Conservation (phyloP, 177 flowering plant genomes). For the Vitis hybrid region DNA sequence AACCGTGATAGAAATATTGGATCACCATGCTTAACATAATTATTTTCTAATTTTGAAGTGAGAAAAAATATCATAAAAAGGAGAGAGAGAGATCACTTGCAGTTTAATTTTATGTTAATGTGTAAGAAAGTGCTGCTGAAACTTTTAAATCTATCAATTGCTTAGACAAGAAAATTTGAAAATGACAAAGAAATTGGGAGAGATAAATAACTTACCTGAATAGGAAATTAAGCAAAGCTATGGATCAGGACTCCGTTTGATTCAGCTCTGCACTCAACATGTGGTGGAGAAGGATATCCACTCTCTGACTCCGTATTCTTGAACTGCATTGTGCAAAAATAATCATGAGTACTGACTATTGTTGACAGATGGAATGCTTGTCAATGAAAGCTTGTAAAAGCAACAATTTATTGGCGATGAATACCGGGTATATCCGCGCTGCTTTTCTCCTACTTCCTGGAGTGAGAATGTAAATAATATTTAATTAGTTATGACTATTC, state of each 20-base stretch:
- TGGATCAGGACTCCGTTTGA: conserved; percentile 19
- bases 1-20: no score
- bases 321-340: conserved; percentile 39
- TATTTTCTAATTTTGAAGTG: no score
- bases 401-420: background rate
- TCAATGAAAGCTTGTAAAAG: background rate
- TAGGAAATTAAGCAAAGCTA: conserved; percentile 12
- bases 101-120: no score
- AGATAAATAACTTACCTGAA: conserved; percentile 2
- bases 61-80: no score
- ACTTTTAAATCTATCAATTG: no score
- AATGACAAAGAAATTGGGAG: background rate
- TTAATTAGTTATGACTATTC: background rate
- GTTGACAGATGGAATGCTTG: background rate
- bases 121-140: no score
- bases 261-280: conserved; percentile 72
- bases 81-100: no score
- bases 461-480: conserved; percentile 1
- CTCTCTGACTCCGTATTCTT: conserved; percentile 77
- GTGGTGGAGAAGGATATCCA: conserved; percentile 82
- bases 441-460: conserved; percentile 37
- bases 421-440: conserved; percentile 52
- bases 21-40: no score
- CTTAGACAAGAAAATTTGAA: no score
- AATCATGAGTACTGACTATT: background rate